Percentiles rank a stretch among this genome's conserved stretches.
phyloP scores from a whole-genome alignment of 164 flowering plant genomes.

The Tinospora cordifolia region DNA sequence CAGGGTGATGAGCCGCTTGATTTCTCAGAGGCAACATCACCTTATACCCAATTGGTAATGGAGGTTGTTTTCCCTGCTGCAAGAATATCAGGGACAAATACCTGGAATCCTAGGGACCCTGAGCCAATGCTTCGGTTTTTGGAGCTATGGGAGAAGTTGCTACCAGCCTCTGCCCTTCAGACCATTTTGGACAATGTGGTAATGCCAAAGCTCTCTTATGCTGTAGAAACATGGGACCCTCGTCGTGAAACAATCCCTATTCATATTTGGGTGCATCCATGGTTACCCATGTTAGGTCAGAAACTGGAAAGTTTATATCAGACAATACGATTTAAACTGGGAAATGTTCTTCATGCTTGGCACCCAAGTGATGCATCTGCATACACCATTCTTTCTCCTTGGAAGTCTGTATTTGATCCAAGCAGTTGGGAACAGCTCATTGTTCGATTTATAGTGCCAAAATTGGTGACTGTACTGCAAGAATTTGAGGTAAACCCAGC shows the following conservation, averaged over 20 bases:
- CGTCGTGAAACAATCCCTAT: constrained; percentile 75
- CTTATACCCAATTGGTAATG: constrained; percentile 57
- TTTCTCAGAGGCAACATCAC: constrained; percentile 43
- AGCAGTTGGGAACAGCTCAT: constrained; percentile 83
- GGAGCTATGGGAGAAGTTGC: constrained; percentile 70
- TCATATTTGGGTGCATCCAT: constrained; percentile 90
- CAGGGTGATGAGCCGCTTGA: constrained; percentile 47
- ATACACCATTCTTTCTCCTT: constrained; percentile 64
- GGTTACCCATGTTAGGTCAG: constrained; percentile 73
- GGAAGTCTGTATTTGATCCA: constrained; percentile 86
- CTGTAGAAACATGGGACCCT: constrained; percentile 87
- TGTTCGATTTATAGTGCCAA: constrained; percentile 67
- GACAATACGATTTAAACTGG: constrained; percentile 60
- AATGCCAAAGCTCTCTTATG: constrained; percentile 67
- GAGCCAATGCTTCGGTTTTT: constrained; percentile 79
- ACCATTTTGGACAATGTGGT: constrained; percentile 53
- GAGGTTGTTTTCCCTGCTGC: constrained; percentile 84
- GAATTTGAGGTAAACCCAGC: constrained; percentile 79
- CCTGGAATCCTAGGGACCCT: constrained; percentile 85
- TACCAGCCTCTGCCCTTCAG: constrained; percentile 59
- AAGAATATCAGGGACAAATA: constrained; percentile 69
- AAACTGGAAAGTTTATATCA: constrained; percentile 65
- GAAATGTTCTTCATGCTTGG: constrained; percentile 81
- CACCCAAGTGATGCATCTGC: constrained; percentile 89
- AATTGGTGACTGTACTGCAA: constrained; percentile 51